Conservation (phyloP, 2,329 filamentous ascomycete genomes). For the Cladosporium velox region DNA sequence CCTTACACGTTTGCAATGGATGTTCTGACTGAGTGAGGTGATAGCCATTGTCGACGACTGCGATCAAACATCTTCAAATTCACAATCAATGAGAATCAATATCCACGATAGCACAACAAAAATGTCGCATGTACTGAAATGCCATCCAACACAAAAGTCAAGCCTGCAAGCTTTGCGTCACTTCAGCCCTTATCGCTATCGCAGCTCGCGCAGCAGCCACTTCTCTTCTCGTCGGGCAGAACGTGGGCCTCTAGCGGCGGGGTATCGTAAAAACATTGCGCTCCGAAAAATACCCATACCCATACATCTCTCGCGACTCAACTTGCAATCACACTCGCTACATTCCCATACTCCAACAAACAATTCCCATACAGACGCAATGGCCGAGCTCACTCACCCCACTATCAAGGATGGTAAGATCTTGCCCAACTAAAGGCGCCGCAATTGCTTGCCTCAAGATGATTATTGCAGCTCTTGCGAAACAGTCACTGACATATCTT, state of each 20-base stretch:
- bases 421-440: slow-evolving; percentile 13
- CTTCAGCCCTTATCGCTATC: slow-evolving; percentile 4
- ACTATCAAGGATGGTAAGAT: slow-evolving; percentile 68
- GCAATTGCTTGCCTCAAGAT: slow-evolving; percentile 20
- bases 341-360: not conserved
- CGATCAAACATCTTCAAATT: not conserved
- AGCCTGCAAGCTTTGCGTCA: not conserved
- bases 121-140: not conserved
- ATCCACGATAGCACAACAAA: too few species aligned
- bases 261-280: not conserved
- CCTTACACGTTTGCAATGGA: not conserved
- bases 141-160: not conserved
- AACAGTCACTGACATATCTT: slow-evolving; percentile 24
- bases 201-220: not conserved
- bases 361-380: slow-evolving; percentile 38
- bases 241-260: slow-evolving; percentile 10
- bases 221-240: slow-evolving; percentile 9
- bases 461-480: not conserved
- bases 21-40: not conserved
- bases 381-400: slow-evolving; percentile 72
- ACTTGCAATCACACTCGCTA: slow-evolving; percentile 4
- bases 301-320: slow-evolving; percentile 1
- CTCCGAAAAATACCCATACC: slow-evolving; percentile 10
- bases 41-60: not conserved
- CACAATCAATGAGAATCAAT: not conserved